Evolutionary conservation across 2,329 filamentous ascomycete species (phyloP), one percentile per base, ranked within the genome.

Genomic region (Curvularia verruculosa): DNA sequence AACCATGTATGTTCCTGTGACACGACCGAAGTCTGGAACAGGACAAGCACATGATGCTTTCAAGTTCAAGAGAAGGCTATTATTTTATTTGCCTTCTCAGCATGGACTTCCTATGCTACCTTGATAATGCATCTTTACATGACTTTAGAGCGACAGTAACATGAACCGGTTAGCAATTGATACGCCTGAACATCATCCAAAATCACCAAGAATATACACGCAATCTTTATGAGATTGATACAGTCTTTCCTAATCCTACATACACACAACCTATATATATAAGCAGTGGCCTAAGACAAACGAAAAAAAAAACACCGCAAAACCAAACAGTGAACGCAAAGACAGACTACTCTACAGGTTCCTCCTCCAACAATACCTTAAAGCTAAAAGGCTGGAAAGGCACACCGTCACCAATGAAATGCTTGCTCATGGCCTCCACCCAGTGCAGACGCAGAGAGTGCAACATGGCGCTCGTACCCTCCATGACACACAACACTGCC

Each of bases 371-470:
- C 74, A 96, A 80, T 34, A 85, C 83, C 79, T 89, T 87, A 77
- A 97, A 97, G 62, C 90, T 95, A 75, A 97, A 96, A 4, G 93
- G 93, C 72, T 88, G 83, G 78, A 97, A 97, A 1, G 92, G 84
- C 77, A 92, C 71, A 59, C 93, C 93, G 58, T 91, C 90, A 71
- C 95, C 95, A 75, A 96, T 88, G 78, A 96, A 96, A 82, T 96
- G 94, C 82, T 96, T 96, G 80, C 91, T 96, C 87, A 97, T 97
- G 18, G 93, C 94, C 79, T 97, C 94, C 61, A 97, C 93, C 93
- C 93, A 97, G 69, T 96, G 93, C 72, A 97, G 81, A 83, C 93
- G 86, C 67, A 97, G 84, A 59, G 89, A 91, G 81, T 96, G 92
- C 80, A 96, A 83, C 93, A 97, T 97, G 69, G 93, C 93, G 78